These are phyloP conservation scores for Monosporascus sp. DNA, from an alignment of 2,329 filamentous ascomycete genomes.

Conservation along the genomic window DNA sequence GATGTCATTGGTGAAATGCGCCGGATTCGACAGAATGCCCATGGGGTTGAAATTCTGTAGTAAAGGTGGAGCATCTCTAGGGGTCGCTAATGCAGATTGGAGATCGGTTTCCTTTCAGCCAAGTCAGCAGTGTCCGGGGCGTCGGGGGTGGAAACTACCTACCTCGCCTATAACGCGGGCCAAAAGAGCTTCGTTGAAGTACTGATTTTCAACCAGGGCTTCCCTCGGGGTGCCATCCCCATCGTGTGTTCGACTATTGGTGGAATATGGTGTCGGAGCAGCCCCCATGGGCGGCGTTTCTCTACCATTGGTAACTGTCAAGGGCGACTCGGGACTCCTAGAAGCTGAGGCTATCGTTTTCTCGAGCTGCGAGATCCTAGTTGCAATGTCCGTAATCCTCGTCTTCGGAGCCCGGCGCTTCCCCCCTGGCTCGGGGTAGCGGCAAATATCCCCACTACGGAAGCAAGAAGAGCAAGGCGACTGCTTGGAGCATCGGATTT, in stretches of 20 bases:
- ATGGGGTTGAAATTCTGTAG: slow-evolving; percentile 24
- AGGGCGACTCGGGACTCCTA: neutral
- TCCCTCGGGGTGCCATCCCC: slow-evolving; percentile 9
- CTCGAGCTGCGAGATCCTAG: slow-evolving; percentile 30
- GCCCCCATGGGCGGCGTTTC: neutral
- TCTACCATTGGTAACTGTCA: neutral
- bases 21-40: slow-evolving; percentile 25
- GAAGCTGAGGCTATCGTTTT: slow-evolving; percentile 16
- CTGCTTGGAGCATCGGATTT: slow-evolving; percentile 27
- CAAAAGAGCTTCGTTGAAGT: slow-evolving; percentile 32
- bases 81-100: slow-evolving; percentile 12
- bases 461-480: slow-evolving; percentile 22
- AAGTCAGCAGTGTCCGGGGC: neutral
- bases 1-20: slow-evolving; percentile 9
- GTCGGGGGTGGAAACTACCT: neutral
- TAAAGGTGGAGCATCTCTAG: neutral
- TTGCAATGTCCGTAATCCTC: slow-evolving; percentile 28
- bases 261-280: neutral
- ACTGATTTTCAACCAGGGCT: slow-evolving; percentile 28
- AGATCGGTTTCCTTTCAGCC: neutral
- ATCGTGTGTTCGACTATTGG: neutral
- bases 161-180: slow-evolving; percentile 31
- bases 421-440: slow-evolving; percentile 23
- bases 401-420: slow-evolving; percentile 18
- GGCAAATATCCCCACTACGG: slow-evolving; percentile 21